Conservation (phyloP, 73 alveolate genomes). For the Durusdinium trenchii region DNA sequence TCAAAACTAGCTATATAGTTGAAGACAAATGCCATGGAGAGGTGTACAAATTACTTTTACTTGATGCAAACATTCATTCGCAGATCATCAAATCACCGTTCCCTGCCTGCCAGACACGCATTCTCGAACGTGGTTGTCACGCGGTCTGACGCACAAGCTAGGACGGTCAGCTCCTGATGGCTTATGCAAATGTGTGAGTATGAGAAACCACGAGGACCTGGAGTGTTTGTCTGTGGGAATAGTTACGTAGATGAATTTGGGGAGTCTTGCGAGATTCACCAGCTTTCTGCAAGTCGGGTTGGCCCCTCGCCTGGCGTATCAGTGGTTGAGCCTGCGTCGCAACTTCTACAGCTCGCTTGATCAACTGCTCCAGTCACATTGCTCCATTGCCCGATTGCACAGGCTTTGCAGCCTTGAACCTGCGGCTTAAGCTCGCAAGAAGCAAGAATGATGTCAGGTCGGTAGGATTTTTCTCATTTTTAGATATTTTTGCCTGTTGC, state of each 20-base stretch:
- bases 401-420: constrained; percentile 4
- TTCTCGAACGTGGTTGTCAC: not conserved
- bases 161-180: not conserved
- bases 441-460: not conserved
- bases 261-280: not conserved
- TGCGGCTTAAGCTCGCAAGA: not conserved
- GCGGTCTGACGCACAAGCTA: not conserved
- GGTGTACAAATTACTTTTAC: not conserved
- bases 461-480: not conserved
- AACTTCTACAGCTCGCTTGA: not conserved
- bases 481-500: too few relatives aligned
- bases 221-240: not conserved
- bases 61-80: not conserved
- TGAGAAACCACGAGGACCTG: not conserved
- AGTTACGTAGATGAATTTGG: not conserved
- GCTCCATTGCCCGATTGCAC: constrained; percentile 45
- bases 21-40: not conserved
- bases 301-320: not conserved
- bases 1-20: not conserved
- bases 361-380: not conserved
- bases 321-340: constrained; percentile 67
- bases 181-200: not conserved
- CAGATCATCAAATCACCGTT: not conserved
- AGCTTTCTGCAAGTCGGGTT: not conserved
- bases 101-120: constrained; percentile 18